Evolutionary conservation across 176 grass and related monocot species (phyloP), one percentile per base, ranked within the genome.

Genomic region (Cenchrus americanus): DNA sequence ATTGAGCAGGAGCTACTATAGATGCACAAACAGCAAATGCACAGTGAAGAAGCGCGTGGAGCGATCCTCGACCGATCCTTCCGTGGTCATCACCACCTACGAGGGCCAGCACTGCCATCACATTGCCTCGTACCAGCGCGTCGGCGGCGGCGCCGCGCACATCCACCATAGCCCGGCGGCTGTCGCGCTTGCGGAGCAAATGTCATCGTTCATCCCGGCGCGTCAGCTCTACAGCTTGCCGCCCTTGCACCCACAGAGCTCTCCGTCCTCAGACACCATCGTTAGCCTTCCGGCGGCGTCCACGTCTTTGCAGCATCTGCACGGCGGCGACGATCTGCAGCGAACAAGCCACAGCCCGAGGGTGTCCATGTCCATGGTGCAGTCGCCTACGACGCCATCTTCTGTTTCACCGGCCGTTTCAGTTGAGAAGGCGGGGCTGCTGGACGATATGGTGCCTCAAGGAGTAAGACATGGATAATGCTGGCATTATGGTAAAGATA

Each of bases 11-110:
- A 98, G 93, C 77, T 98, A 98, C 87, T 98, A 95, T 57, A 82
- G 89, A 43, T 98, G 96, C 89, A 98, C 93, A 41, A 98, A 87
- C 80, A 88, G 70, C 84, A 92, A 88, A 15, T 98, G 96, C 91
- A 90, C 86, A 0, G 96, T 98, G 80, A 98, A 98, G 88, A 98
- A 98, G 69, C 89, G 93, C 62, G 96, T 98, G 54, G 96, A 98
- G 85, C 61, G 96, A 14, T 98, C 89, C 49, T 91, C 91, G 0
- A 83, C 88, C 14, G 96, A 98, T 47, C 91, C 89, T 0, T 80
- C 89, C 48, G 84, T 95, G 14, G 96, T 98, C 42, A 88, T 98
- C 79, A 98, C 96, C 65, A 98, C 96, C 46, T 98, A 98, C 69
- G 96, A 98, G 66, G 96, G 96, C 14, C 96, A 95, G 82, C 96